Conservation (phyloP, 2,329 filamentous ascomycete genomes). For the Exophiala sp. region DNA sequence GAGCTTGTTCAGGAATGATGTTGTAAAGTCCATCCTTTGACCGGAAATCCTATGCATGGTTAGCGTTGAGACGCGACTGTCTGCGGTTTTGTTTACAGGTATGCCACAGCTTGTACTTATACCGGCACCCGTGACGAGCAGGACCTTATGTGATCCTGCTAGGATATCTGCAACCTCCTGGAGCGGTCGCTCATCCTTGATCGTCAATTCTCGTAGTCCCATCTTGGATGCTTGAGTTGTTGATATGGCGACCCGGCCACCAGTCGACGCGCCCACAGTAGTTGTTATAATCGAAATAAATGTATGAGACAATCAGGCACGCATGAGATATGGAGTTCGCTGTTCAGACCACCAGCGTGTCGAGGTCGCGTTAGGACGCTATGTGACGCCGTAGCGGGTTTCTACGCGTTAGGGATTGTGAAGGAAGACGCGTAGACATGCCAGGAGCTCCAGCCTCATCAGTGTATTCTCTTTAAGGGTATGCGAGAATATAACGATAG, state of each 20-base stretch:
- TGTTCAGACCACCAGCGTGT: constrained; percentile 12
- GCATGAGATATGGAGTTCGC: not conserved
- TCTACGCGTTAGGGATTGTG: constrained; percentile 5
- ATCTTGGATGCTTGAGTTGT: constrained; percentile 16
- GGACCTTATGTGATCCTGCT: constrained; percentile 64
- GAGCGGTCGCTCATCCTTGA: constrained; percentile 53
- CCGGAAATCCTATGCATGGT: constrained; percentile 26
- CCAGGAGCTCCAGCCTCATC: not conserved
- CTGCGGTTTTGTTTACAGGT: constrained; percentile 51
- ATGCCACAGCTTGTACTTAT: constrained; percentile 75
- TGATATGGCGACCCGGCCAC: no score
- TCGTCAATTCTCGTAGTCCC: constrained; percentile 29
- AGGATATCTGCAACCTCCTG: constrained; percentile 63
- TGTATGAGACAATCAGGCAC: not conserved
- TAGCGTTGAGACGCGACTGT: not conserved
- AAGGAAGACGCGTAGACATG: constrained; percentile 5
- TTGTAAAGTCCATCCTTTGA: constrained; percentile 67
- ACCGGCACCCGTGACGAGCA: constrained; percentile 68
- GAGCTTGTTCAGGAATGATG: constrained; percentile 60
- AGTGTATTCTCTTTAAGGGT: no score
- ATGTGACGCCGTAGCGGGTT: not conserved
- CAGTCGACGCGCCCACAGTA: no score
- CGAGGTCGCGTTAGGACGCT: constrained; percentile 20
- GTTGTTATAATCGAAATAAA: no score
- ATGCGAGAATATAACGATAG: no score